Conservation (phyloP, 1,139 yeast genomes). For the Yamadazyma pseudoaaseri region DNA sequence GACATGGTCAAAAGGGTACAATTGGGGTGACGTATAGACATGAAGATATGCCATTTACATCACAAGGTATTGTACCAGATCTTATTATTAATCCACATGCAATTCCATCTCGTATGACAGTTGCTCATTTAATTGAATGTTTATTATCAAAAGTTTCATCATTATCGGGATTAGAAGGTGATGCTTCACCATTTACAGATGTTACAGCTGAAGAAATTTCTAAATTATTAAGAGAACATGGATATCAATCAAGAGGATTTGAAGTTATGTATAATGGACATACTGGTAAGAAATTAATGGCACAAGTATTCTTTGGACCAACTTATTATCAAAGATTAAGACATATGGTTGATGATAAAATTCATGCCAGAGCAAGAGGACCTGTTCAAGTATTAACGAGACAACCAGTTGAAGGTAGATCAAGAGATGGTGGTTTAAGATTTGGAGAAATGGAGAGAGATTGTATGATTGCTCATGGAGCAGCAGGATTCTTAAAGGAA, state of each 20-base stretch:
- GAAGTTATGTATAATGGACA: slow-evolving; percentile 99
- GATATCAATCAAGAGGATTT: slow-evolving; percentile 97
- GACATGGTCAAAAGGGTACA: slow-evolving; percentile 99
- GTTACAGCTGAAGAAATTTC: slow-evolving; percentile 98
- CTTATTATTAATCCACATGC: slow-evolving; percentile 98
- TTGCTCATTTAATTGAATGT: slow-evolving; percentile 98
- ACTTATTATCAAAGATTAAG: slow-evolving; percentile 97
- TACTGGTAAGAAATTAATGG: slow-evolving; percentile 96
- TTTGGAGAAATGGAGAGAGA: slow-evolving; percentile 99
- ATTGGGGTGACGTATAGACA: slow-evolving; percentile 98
- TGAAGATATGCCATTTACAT: slow-evolving; percentile 98
- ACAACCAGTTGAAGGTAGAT: slow-evolving; percentile 99
- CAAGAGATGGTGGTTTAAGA: slow-evolving; percentile 98
- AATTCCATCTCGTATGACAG: slow-evolving; percentile 99
- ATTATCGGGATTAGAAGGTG: slow-evolving; percentile 95
- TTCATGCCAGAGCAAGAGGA: slow-evolving; percentile 99
- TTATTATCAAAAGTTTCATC: slow-evolving; percentile 92
- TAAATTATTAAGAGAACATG: slow-evolving; percentile 86
- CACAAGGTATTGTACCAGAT: slow-evolving; percentile 96
- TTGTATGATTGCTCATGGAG: slow-evolving; percentile 99
- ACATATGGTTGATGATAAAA: slow-evolving; percentile 99
- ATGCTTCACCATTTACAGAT: slow-evolving; percentile 97
- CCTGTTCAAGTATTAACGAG: slow-evolving; percentile 97
- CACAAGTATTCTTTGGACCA: slow-evolving; percentile 98
- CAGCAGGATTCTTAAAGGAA: slow-evolving; percentile 96